Evolutionary conservation across 2,329 filamentous ascomycete genomes (phyloP), one percentile per base, ranked within the genome.

Genomic region (Allantophomopsis cytisporea): DNA sequence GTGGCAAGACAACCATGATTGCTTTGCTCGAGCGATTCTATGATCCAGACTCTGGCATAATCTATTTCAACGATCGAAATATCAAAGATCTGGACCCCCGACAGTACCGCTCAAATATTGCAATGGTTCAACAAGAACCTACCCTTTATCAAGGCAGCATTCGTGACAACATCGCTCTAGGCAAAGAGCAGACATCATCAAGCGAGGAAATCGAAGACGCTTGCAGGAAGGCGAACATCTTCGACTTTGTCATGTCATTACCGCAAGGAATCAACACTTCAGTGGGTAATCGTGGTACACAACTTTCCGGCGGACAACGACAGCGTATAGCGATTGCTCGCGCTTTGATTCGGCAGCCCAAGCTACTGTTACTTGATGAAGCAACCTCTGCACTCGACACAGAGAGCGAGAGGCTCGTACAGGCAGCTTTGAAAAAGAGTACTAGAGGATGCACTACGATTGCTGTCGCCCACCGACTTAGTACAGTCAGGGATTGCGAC

Each of bases 221-320:
- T 7, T 85, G 88, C 12, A 81, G 75, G 56, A 88, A 82, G 66
- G 83, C 89, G 12, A 94, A 94, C 49, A 88, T 88, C 1, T 86
- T 94, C 55, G 86, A 93, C 47, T 95, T 95, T 55, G 80, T 96
- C 47, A 72, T 65, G 7, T 61, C 71, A 12, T 70, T 95, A 1
- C 86, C 88, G 0, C 80, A 94, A 45, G 83, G 83, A 10, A n/a
- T 17, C 51, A 73, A 93, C 45, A 95, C 89, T 0, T 78, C 89
- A 46, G 87, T 95, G 12, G 89, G 89, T 38, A 84, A 94, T 58
- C 80, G 87, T 44, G 89, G 88, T 3, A 91, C 94, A 54, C 63
- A 94, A 37, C 68, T 95, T 10, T 93, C 84, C 38, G 89, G 89
- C 55, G 89, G 89, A 14, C 89, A 96, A 60, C 94, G 94, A 59